phyloP scores from a whole-genome alignment of 23 red algal species.

The Agarophyton chilense region DNA sequence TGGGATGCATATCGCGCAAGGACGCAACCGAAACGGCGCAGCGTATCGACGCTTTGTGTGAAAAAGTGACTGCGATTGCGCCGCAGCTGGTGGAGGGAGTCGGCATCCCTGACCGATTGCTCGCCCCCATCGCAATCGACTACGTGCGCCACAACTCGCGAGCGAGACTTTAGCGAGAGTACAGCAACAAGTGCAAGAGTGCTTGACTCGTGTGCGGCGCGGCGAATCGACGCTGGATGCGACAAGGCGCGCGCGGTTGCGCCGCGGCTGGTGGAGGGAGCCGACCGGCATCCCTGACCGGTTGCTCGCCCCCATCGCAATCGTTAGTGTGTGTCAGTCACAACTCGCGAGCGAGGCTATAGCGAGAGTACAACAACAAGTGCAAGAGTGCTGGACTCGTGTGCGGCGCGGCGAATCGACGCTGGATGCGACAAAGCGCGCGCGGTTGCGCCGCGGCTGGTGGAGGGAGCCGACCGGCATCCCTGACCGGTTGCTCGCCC shows the following conservation, averaged over 20 bases:
- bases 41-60: conserved; percentile 32
- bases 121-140: conserved; percentile 79
- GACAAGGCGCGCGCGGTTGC: conserved; percentile 20
- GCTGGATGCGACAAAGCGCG: conserved; percentile 18
- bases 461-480: conserved; percentile 64
- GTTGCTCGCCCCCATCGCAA: conserved; percentile 77
- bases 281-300: conserved; percentile 64
- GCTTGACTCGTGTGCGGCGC: not conserved
- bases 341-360: conserved; percentile 64
- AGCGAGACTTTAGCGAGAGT: not conserved
- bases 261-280: conserved; percentile 53
- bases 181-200: not conserved
- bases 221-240: conserved; percentile 25
- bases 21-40: conserved; percentile 12
- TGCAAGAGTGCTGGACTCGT: not conserved
- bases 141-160: conserved; percentile 76
- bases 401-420: not conserved
- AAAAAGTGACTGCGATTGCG: conserved; percentile 31
- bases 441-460: conserved; percentile 35
- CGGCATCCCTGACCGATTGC: conserved; percentile 69
- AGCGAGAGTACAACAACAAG: not conserved
- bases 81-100: conserved; percentile 60
- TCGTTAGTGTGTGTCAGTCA: conserved; percentile 49
- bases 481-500: conserved; percentile 74
- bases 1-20: conserved; percentile 27